Base-by-base conservation (phyloP, 2,329 filamentous ascomycete species). In the Ophiostoma pallidulum region DNA sequence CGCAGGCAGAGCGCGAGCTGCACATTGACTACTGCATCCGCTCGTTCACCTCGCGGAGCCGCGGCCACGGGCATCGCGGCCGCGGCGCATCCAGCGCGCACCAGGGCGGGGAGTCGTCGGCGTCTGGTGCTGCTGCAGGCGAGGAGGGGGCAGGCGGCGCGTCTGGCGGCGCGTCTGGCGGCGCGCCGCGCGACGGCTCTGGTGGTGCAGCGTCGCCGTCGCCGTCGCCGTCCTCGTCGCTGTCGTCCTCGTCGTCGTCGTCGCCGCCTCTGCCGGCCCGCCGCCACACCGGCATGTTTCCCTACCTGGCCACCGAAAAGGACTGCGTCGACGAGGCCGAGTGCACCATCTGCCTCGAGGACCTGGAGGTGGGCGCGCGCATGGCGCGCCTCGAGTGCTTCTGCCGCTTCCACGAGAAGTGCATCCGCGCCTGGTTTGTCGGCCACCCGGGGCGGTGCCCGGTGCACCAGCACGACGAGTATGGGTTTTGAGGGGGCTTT, bases 321-420 rank as follows among this genome's bases (percentile, higher is more conserved):
- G 80, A 84, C 59, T 82, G 78, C 54, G 72, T 80, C n/a, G 76
- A 81, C 53, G 75, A 77, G 49, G 79, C 77, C 4, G 80, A 84
- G 62, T 83, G 79, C 58, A 82, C 77, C 5, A 83, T 84, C 43
- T 84, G 80, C 54, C 66, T 84, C 3, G 80, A 83, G 56, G 79
- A 83, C 59, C 82, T 81, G 51, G 72, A 77, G 50, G 76, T 74
- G 0, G 78, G 78, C 2, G 71, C 75, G 24, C 63, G 70, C 22
- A 82, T 84, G 79, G 79, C 75, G n/a, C 67, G 80, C 37, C 62
- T 84, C 41, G 80, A 83, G 62, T 84, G 80, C 56, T 68, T 84
- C 22, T 84, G 80, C 58, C 71, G 78, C 16, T 84, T 83, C 56
- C 80, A 84, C 57, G 63, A 70, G 38, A 61, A 65, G 18, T 84